phyloP scores from a whole-genome alignment of 108 stramenopile species.

The Discostella pseudostelligera region DNA sequence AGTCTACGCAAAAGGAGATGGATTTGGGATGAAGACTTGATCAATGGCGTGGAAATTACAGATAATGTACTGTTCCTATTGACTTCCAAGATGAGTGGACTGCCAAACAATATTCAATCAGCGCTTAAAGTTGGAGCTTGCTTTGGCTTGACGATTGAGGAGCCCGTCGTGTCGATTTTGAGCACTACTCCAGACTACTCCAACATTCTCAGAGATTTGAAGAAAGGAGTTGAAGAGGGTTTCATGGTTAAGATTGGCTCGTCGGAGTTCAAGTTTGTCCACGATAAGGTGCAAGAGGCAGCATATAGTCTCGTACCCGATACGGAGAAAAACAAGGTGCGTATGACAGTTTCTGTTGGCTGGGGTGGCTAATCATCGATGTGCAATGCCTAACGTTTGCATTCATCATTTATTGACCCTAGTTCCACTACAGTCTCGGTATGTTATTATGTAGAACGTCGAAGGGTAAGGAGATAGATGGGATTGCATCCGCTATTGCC shows the following conservation, averaged over 20 bases:
- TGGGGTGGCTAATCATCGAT: too few species aligned
- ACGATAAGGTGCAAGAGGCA: conserved; percentile 55
- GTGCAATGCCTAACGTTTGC: too few species aligned
- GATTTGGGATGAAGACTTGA: conserved; percentile 38
- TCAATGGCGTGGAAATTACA: conserved; percentile 25
- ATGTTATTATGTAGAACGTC: conserved; percentile 1
- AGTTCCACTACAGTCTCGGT: conserved; percentile 13
- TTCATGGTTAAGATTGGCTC: conserved; percentile 13
- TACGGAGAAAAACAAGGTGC: conserved; percentile 22
- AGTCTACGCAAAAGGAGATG: conserved; percentile 27
- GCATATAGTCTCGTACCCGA: conserved; percentile 53
- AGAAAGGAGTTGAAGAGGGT: conserved; percentile 12
- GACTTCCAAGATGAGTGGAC: conserved; percentile 25
- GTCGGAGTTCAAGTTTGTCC: conserved; percentile 36
- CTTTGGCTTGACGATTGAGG: conserved; percentile 16
- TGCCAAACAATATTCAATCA: conserved; percentile 12
- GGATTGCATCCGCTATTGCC: conserved; percentile 2
- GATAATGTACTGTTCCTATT: conserved; percentile 47
- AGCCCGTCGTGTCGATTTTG: conserved; percentile 1
- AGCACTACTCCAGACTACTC: background rate
- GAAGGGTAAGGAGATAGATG: conserved; percentile 2
- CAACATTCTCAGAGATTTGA: conserved; percentile 5
- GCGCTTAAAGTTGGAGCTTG: conserved; percentile 14
- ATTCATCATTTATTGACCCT: background rate
- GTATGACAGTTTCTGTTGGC: background rate